Evolutionary conservation across 176 grass and related monocot species (phyloP).

Genomic region (Rhynchospora pubera): DNA sequence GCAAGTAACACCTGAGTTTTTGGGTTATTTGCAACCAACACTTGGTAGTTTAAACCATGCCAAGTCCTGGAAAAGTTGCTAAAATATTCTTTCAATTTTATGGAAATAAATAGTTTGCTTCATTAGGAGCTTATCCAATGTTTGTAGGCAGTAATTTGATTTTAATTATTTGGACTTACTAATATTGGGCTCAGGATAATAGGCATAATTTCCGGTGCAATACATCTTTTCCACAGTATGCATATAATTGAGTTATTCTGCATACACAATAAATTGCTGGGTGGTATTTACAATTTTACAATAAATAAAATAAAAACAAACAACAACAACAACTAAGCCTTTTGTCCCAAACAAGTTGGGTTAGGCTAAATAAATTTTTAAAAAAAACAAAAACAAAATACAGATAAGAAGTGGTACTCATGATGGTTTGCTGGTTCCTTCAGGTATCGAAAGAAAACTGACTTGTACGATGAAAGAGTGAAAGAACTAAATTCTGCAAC

Average conservation of each 20-base stretch:
- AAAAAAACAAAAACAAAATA: no score
- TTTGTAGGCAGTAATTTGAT: neutral
- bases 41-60: neutral
- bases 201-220: neutral
- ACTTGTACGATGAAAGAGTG: constrained; percentile 59
- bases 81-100: neutral
- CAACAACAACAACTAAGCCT: neutral
- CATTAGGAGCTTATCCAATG: neutral
- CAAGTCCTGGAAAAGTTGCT: neutral
- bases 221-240: neutral
- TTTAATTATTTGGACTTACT: neutral
- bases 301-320: neutral
- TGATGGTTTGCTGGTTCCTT: constrained; percentile 21
- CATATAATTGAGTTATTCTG: neutral
- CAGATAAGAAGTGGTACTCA: neutral
- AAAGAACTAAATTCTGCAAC: constrained; percentile 77
- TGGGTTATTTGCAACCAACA: neutral
- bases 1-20: neutral
- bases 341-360: no score
- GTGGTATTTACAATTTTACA: neutral
- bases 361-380: no score
- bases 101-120: neutral
- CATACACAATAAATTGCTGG: neutral
- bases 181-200: neutral
- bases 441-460: constrained; percentile 68